Percentiles rank a stretch among this genome's conserved stretches.
phyloP scores from a whole-genome alignment of 148 eudicot genomes.

The Bassia scoparia region DNA sequence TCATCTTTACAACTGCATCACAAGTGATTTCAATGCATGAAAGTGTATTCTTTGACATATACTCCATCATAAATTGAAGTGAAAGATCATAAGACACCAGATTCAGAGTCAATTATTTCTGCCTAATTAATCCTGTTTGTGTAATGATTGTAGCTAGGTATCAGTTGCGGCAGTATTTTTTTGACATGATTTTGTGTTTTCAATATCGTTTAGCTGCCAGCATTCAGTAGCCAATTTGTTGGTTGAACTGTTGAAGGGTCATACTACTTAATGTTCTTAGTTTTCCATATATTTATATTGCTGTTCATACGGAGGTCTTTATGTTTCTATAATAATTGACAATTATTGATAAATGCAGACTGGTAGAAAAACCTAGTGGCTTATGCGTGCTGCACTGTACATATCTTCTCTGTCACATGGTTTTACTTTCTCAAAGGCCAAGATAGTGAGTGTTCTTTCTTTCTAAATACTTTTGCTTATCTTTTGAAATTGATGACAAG shows the following conservation, averaged over 20 bases:
- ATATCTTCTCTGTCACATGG: slow-evolving; percentile 83
- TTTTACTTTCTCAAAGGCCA: slow-evolving; percentile 56
- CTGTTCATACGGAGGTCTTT: slow-evolving; percentile 2
- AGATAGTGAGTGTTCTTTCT: slow-evolving; percentile 49
- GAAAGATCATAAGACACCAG: background rate
- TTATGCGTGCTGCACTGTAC: slow-evolving; percentile 84
- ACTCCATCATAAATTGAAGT: too few species aligned
- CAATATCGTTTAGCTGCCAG: background rate
- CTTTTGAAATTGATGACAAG: background rate
- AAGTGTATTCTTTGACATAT: too few species aligned
- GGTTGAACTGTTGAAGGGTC: background rate
- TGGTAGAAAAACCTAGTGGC: slow-evolving; percentile 93
- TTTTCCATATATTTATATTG: slow-evolving; percentile 7
- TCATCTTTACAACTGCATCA: background rate
- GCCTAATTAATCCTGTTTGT: background rate
- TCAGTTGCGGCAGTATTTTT: background rate
- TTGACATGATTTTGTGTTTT: background rate
- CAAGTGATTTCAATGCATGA: background rate
- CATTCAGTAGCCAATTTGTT: background rate
- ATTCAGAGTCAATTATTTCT: background rate
- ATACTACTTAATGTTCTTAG: background rate
- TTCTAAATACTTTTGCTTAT: background rate
- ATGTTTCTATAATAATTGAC: slow-evolving; percentile 5
- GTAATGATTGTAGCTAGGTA: background rate
- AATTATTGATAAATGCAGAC: slow-evolving; percentile 48